Base-by-base conservation (phyloP, 164 flowering plant genomes). In the Warburgia ugandensis region DNA sequence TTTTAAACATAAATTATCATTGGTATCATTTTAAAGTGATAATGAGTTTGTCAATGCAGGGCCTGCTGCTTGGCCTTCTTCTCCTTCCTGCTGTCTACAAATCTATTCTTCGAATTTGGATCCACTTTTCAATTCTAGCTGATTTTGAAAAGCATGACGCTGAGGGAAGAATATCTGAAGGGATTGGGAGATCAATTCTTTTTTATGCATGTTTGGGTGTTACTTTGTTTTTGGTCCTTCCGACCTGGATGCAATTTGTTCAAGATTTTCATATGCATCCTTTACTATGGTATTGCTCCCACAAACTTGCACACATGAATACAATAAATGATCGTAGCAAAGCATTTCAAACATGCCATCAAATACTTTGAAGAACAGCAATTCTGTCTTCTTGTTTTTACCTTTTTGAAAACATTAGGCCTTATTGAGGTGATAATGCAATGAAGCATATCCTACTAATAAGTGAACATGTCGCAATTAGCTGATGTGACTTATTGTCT, bases 191-290 rank as follows among this genome's bases (percentile, higher is more conserved):
- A 73, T 73, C 94, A 56, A 45, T 75, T 51, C 39, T 82, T 41
- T 94, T 94, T 73, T 82, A 74, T 68, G 30, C 59, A 40, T 71
- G 69, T 41, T 70, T 94, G 45, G 71, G 56, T 20, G 52, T 74
- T 47, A 50, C 65, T 36, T 59, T 79, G 73, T 44, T 68, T 58
- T 65, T 68, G 54, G 42, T 78, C 21, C 56, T 72, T 51, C 97
- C 99, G 10, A 67, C 66, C 5, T 94, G 99, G 99, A 84, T 89
- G 86, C 80, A 67, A 58, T 70, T 84, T 63, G 92, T 88, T 57
- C 87, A 75, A 27, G 75, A 78, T 49, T 86, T 92, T 59, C 56
- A 63, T 29, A 48, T 68, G 48, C 97, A 92, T 66, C 99, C 99
- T 4, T 6, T 78, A 4, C 54, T 78, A 59, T 91, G 98, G 98